Evolutionary conservation across 1,284 basidiomycete genomes (phyloP), one percentile per base, ranked within the genome.

Genomic region (Inonotus obliquus): DNA sequence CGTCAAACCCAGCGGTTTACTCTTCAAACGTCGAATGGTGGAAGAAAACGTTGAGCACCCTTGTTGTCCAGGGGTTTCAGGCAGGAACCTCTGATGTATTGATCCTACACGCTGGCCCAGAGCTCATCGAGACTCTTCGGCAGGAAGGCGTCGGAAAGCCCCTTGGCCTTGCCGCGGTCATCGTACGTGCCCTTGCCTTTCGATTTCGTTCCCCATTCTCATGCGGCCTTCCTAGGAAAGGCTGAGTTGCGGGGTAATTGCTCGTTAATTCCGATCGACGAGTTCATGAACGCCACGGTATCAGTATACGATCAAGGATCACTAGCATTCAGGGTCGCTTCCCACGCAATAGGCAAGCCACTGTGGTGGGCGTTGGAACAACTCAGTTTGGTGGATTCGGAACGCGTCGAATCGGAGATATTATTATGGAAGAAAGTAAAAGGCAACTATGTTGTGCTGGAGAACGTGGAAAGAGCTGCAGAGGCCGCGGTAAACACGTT

Each of bases 11-110:
- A 0, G 82, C 87, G 2, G 88, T 92, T 2, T 98, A 88, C 73
- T 76, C 84, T 41, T 83, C 91, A 14, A 92, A 91, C 69, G 76
- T 95, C 38, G 85, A 89, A 62, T 97, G 94, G 94, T 98, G 96
- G 95, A 81, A 82, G 44, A 75, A 75, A 41, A 85, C 87, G 0
- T 75, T 98, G 2, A 82, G 88, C 65, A 79, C 80, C 13, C 74
- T 88, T 5, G 81, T 91, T 4, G 69, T 78, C 58, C 77, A 77
- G 27, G 91, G 89, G 0, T 77, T 84, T 70, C 82, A 89, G 11
- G 69, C 73, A 51, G 70, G 74, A 39, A 75, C 74, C 32, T 63
- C 70, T 2, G 81, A 88, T 66, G 76, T 80, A 59, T 77, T 96
- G 14, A 79, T 92, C 6, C 73, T 97, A 1, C 79, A 78, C 49